phyloP scores from a whole-genome alignment of 2,329 filamentous ascomycete species.

The Penicillium sp. region DNA sequence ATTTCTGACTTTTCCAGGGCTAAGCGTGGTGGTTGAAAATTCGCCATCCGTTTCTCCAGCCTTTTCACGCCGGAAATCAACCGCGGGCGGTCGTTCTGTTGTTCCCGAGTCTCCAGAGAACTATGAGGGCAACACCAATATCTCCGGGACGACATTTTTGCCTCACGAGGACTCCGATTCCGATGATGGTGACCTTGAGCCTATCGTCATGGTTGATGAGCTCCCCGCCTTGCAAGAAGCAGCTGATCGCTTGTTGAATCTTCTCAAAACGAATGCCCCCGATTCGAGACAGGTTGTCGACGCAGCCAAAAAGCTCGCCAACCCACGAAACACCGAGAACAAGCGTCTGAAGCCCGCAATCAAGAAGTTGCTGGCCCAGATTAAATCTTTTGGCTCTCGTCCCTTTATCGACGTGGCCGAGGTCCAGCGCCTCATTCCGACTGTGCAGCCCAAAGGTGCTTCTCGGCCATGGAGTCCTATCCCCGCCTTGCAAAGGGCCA shows the following conservation, averaged over 20 bases:
- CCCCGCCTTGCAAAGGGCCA: constrained; percentile 48
- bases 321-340: constrained; percentile 32
- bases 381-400: constrained; percentile 31
- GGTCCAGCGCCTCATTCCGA: constrained; percentile 36
- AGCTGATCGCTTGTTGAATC: constrained; percentile 40
- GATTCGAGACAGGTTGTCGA: constrained; percentile 32
- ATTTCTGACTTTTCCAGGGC: constrained; percentile 18
- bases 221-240: constrained; percentile 43
- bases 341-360: constrained; percentile 31
- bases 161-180: constrained; percentile 31
- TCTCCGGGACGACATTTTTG: constrained; percentile 41
- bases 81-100: constrained; percentile 12
- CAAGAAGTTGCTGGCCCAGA: constrained; percentile 29
- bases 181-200: constrained; percentile 37
- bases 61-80: constrained; percentile 11
- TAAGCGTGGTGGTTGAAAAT: constrained; percentile 18
- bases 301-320: constrained; percentile 35
- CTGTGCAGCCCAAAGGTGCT: constrained; percentile 22
- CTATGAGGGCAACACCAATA: constrained; percentile 34
- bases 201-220: constrained; percentile 42
- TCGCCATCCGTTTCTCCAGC: too few species aligned
- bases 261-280: constrained; percentile 36
- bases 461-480: constrained; percentile 38
- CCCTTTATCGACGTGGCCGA: constrained; percentile 42
- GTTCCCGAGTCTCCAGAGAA: constrained; percentile 28